These are phyloP conservation scores for Senna siamea DNA, from an alignment of 306 rosid species.

Conservation along the genomic window DNA sequence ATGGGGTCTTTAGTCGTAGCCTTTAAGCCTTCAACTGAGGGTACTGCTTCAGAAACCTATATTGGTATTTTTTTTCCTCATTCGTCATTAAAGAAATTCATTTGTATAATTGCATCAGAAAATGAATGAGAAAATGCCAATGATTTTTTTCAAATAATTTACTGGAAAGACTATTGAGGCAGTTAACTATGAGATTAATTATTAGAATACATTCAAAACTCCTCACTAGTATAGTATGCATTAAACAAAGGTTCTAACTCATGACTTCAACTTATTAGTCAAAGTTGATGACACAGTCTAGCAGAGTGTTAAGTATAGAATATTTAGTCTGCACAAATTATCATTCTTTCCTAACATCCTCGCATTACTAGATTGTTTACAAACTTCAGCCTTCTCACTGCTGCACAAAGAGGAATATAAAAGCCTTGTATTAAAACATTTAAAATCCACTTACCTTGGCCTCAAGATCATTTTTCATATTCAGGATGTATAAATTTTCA, in stretches of 20 bases:
- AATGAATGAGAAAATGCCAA: slow-evolving; percentile 26
- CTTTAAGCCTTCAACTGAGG: slow-evolving; percentile 73
- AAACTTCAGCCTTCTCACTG: slow-evolving; percentile 16
- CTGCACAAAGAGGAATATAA: slow-evolving; percentile 14
- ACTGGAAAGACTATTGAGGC: too few species aligned
- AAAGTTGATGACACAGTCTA: slow-evolving; percentile 17
- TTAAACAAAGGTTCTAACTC: not conserved
- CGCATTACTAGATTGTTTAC: not conserved
- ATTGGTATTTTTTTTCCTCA: slow-evolving; percentile 27
- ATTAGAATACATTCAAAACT: slow-evolving; percentile 16
- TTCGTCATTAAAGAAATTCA: slow-evolving; percentile 34
- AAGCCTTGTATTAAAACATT: slow-evolving; percentile 26
- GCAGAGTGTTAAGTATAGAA: slow-evolving; percentile 18
- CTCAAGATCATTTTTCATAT: slow-evolving; percentile 86
- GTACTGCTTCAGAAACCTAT: slow-evolving; percentile 72
- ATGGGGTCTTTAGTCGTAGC: slow-evolving; percentile 63
- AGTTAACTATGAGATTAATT: slow-evolving; percentile 11
- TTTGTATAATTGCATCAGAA: slow-evolving; percentile 27
- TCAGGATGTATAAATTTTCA: slow-evolving; percentile 76
- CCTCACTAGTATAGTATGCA: slow-evolving; percentile 26
- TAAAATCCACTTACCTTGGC: slow-evolving; percentile 63
- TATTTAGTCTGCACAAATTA: slow-evolving; percentile 2
- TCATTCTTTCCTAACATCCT: slow-evolving; percentile 22
- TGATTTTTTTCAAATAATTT: not conserved
- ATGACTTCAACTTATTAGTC: slow-evolving; percentile 6